Evolutionary conservation across 345 rosid genomes (phyloP).

Genomic region (Melaleuca quinquenervia): DNA sequence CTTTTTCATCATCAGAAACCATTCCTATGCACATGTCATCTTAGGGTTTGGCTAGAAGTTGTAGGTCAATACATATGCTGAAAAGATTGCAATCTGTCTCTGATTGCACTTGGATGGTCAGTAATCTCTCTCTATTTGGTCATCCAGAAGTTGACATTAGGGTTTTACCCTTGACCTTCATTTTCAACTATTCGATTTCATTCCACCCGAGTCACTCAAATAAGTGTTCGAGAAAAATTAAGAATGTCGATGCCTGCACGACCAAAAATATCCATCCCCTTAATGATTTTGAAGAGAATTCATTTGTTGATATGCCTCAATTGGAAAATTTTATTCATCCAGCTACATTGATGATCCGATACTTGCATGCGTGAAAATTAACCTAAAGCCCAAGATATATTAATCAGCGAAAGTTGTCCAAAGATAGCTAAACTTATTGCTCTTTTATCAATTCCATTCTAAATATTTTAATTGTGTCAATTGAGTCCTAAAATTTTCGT

Average conservation of each 20-base stretch:
- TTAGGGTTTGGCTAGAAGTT: background rate
- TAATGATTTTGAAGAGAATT: background rate
- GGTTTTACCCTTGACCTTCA: background rate
- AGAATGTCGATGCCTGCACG: background rate
- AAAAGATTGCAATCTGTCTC: too few relatives aligned
- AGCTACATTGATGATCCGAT: background rate
- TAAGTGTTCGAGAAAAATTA: background rate
- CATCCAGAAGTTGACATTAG: background rate
- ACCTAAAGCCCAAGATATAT: too few relatives aligned
- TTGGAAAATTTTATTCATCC: background rate
- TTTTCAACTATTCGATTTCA: too few relatives aligned
- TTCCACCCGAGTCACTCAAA: background rate
- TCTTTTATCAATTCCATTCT: too few relatives aligned
- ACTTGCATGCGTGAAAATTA: background rate
- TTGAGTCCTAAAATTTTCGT: too few relatives aligned
- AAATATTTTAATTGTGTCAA: too few relatives aligned
- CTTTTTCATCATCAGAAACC: background rate
- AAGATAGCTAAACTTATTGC: too few relatives aligned
- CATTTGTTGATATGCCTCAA: background rate
- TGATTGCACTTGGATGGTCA: too few relatives aligned
- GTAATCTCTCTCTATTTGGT: background rate
- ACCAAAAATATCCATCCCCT: background rate
- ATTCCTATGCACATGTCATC: background rate
- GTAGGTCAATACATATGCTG: background rate
- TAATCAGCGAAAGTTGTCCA: too few relatives aligned